Conservation (phyloP, 2,329 filamentous ascomycete species). For the Emmonsiellopsis sp. region DNA sequence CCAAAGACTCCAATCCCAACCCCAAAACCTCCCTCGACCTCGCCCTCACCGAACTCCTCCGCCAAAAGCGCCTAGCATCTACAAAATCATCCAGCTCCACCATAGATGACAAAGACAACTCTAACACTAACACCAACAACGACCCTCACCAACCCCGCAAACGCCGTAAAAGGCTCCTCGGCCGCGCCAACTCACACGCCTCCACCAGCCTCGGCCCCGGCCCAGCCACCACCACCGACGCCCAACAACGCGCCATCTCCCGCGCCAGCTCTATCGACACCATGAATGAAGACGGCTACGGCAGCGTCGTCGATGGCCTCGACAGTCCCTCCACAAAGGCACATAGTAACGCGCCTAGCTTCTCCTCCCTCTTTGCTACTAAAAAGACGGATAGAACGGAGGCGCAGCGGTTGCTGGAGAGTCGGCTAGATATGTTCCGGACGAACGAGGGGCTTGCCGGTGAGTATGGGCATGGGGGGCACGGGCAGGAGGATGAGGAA, state of each 20-base stretch:
- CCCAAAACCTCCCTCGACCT: constrained; percentile 6
- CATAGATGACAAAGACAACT: constrained; percentile 13
- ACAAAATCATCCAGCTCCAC: constrained; percentile 15
- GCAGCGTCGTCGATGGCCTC: constrained; percentile 24
- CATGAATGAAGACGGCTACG: constrained; percentile 36
- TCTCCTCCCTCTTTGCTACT: constrained; percentile 23
- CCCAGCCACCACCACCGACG: not conserved
- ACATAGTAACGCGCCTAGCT: constrained; percentile 20
- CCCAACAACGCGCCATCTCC: constrained; percentile 17
- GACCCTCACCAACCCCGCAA: constrained; percentile 8
- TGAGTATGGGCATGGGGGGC: constrained; percentile 11
- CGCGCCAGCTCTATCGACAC: constrained; percentile 44
- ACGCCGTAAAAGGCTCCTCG: constrained; percentile 31
- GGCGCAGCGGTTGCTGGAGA: constrained; percentile 9
- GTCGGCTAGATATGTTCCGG: constrained; percentile 10
- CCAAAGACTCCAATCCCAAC: not conserved
- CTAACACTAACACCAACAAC: constrained; percentile 9
- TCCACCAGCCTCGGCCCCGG: constrained; percentile 20
- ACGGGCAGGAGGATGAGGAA: constrained; percentile 21
- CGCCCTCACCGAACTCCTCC: constrained; percentile 33
- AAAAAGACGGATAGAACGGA: constrained; percentile 6
- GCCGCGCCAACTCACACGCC: constrained; percentile 33
- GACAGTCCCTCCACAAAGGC: constrained; percentile 14
- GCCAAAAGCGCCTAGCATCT: constrained; percentile 29
- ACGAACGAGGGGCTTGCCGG: constrained; percentile 14